Conservation (phyloP, 2,329 filamentous ascomycete species). For the Aspergillus unguis region DNA sequence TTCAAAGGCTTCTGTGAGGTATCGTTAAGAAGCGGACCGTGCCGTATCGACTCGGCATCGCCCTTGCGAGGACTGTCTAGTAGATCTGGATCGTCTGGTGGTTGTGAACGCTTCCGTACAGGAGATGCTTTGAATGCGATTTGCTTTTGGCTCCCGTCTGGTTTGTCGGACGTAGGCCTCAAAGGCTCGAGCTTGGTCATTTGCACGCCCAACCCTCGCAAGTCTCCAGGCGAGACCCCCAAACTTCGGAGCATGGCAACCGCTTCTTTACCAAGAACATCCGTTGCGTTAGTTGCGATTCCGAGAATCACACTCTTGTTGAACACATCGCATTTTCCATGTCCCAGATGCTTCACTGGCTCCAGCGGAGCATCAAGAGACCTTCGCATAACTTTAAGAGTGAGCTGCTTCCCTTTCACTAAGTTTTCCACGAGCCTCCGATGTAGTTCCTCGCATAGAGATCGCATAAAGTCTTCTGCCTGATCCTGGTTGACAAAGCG, state of each 20-base stretch:
- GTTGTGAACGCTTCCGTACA: slow-evolving; percentile 22
- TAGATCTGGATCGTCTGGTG: slow-evolving; percentile 48
- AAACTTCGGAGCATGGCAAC: slow-evolving; percentile 79
- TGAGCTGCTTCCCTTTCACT: slow-evolving; percentile 83
- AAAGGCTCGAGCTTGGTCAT: slow-evolving; percentile 87
- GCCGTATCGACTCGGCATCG: slow-evolving; percentile 28
- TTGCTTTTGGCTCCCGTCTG: slow-evolving; percentile 73
- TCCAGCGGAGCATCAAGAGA: slow-evolving; percentile 83
- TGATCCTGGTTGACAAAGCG: slow-evolving; percentile 89
- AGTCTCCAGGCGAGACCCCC: slow-evolving; percentile 81
- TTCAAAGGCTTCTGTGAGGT: slow-evolving; percentile 65
- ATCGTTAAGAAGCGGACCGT: slow-evolving; percentile 34
- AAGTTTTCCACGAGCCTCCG: slow-evolving; percentile 75
- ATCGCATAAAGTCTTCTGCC: slow-evolving; percentile 85
- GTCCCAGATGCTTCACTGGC: slow-evolving; percentile 87
- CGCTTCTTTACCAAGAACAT: slow-evolving; percentile 73
- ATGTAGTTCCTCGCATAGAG: slow-evolving; percentile 79
- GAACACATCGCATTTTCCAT: slow-evolving; percentile 91
- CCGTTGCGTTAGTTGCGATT: slow-evolving; percentile 73
- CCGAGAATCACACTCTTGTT: slow-evolving; percentile 84
- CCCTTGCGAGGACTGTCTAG: slow-evolving; percentile 42
- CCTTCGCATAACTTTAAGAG: slow-evolving; percentile 91
- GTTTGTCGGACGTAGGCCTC: slow-evolving; percentile 54
- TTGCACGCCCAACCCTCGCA: slow-evolving; percentile 88
- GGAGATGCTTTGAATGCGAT: slow-evolving; percentile 63